These are phyloP conservation scores for Boletus insuetus DNA, from an alignment of 768 basidiomycete genomes.

Conservation along the genomic window DNA sequence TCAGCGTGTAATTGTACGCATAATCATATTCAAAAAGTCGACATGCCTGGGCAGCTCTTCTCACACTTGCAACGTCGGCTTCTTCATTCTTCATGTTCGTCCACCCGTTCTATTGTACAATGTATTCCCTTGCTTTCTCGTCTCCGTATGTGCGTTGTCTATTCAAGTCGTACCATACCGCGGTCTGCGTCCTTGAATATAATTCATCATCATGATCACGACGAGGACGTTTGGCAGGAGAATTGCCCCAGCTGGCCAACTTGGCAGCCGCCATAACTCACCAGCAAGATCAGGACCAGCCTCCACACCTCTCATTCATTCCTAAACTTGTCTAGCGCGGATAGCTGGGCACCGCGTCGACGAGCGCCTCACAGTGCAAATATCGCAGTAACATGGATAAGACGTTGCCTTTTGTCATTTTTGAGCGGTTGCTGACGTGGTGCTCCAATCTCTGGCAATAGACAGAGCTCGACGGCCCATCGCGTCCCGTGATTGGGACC, in stretches of 20 bases:
- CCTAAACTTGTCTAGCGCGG: background rate
- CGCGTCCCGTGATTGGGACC: no score
- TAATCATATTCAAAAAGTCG: slow-evolving; percentile 13
- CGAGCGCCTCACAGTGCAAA: background rate
- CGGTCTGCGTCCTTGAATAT: background rate
- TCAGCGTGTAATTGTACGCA: slow-evolving; percentile 24
- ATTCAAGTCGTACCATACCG: slow-evolving; percentile 7
- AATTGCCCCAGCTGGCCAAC: background rate
- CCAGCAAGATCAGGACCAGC: slow-evolving; percentile 5
- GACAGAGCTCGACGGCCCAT: no score
- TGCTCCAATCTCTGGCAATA: no score
- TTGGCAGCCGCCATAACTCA: background rate
- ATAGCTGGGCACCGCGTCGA: background rate
- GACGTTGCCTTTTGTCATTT: no score
- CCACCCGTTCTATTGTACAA: slow-evolving; percentile 13
- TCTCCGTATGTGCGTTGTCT: slow-evolving; percentile 2
- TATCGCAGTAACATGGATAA: background rate
- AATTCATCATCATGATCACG: background rate
- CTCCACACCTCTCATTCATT: background rate
- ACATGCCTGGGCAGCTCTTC: background rate
- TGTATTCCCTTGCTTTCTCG: background rate
- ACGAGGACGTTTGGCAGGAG: background rate
- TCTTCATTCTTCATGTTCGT: slow-evolving; percentile 3
- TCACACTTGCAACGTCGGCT: background rate
- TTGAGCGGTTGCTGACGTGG: no score